phyloP scores from a whole-genome alignment of 164 flowering plant species.

The grape (Vitis vinifera) region ASM3070453v1 NC_081817.1:28182001-28182500 shows the following conservation, averaged over 20 bases:
- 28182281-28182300: neutral
- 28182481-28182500: neutral
- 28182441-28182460: neutral
- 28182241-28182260: neutral
- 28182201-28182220: neutral
- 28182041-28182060: slow-evolving; percentile 83
- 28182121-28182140: slow-evolving; percentile 74
- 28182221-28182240: neutral
- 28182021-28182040: slow-evolving; percentile 78
- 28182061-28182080: slow-evolving; percentile 82
- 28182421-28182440: neutral
- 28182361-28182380: neutral
- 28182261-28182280: neutral
- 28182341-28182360: slow-evolving; percentile 9
- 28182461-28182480: neutral
- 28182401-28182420: too few relatives aligned
- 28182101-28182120: slow-evolving; percentile 78
- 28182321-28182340: slow-evolving; percentile 1
- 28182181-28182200: slow-evolving; percentile 32
- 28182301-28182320: slow-evolving; percentile 5
- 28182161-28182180: slow-evolving; percentile 59
- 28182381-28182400: neutral
- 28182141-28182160: slow-evolving; percentile 58
- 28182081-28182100: slow-evolving; percentile 78
- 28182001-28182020: slow-evolving; percentile 84